These are phyloP conservation scores for Batrachochytrium dendrobatidis DNA, from an alignment of 371 early-diverging fungal genomes.

Conservation along the genomic window DNA sequence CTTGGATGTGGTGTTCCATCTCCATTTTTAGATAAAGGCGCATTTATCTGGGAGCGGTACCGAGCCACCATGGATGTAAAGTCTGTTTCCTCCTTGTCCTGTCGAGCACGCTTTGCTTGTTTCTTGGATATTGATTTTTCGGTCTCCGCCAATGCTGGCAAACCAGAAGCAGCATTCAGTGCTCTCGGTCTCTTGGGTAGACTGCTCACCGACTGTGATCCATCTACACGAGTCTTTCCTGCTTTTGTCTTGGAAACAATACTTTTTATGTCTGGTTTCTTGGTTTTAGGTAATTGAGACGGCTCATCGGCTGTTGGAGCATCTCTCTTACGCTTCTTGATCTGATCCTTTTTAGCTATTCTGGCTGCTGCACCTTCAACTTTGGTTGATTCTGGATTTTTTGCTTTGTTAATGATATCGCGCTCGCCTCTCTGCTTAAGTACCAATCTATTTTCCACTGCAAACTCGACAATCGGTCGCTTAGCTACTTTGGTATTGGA, in stretches of 20 bases:
- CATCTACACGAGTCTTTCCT: background rate
- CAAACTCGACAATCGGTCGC: slow-evolving; percentile 74
- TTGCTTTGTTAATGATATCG: slow-evolving; percentile 11
- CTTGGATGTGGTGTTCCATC: too few relatives aligned
- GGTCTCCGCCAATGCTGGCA: slow-evolving; percentile 1
- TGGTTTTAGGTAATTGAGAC: too few relatives aligned
- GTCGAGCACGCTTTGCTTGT: slow-evolving; percentile 6
- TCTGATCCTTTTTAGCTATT: background rate
- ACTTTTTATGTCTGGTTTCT: too few relatives aligned
- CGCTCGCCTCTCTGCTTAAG: slow-evolving; percentile 60
- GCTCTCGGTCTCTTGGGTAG: background rate
- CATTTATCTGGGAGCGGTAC: too few relatives aligned
- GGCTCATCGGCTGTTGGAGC: background rate
- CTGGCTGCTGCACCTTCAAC: slow-evolving; percentile 1
- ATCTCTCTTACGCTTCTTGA: background rate
- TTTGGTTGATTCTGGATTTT: slow-evolving; percentile 1
- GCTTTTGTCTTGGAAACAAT: too few relatives aligned
- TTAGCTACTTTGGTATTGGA: slow-evolving; percentile 28
- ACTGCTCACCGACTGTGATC: background rate
- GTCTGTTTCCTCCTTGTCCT: slow-evolving; percentile 14
- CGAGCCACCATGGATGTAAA: slow-evolving; percentile 16
- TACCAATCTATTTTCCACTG: slow-evolving; percentile 81
- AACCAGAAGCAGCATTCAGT: background rate
- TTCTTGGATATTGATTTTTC: slow-evolving; percentile 3
- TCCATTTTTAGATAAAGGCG: too few relatives aligned